Evolutionary conservation across 1,284 basidiomycete species (phyloP), one percentile per base, ranked within the genome.

Genomic region (Pseudozyma sp.): DNA sequence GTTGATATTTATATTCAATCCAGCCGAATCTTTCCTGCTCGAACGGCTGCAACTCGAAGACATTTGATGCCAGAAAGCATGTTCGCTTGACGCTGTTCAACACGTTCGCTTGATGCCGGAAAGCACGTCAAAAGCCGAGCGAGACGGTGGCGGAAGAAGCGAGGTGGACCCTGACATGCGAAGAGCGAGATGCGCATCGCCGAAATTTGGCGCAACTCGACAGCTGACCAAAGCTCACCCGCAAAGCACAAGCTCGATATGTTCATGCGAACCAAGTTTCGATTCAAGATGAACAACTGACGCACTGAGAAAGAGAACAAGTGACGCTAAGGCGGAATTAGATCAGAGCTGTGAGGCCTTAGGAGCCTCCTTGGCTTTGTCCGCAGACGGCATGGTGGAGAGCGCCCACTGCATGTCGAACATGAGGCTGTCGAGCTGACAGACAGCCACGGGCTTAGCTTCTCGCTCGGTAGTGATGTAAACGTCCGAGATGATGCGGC

Each of bases 371-470:
- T 9, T 19, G 13, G 49, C 6, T 35, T 51, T 29, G 13, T 17
- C 24, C 13, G 34, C 19, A 29, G 49, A 37, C 7, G n/a, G 7
- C 17, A 51, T 29, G 6, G 52, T n/a, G 10, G 49, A 37, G 17
- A 51, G 37, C 6, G 34, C 17, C 44, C 54, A 55, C 17, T 17
- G 17, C 54, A 55, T 55, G 16, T 55, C 54, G 33, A 55, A 55
- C 54, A 55, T 55, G 44, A 55, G 44, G 14, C 44, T 47, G 45
- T 55, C 54, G 29, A 55, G 17, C 54, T 55, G 54, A 30, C 54
- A 44, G 29, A 55, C 37, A 16, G 46, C 54, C 7, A 55, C 16
- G 7, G 54, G 44, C 11, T 24, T 16, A 10, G n/a, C 33, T 7
- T 47, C 54, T 35, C 40, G 34, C 44, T 46, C 44, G 7, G 54